Evolutionary conservation across 2,329 filamentous ascomycete species (phyloP).

Genomic region (Verticillium zaregamsianum): DNA sequence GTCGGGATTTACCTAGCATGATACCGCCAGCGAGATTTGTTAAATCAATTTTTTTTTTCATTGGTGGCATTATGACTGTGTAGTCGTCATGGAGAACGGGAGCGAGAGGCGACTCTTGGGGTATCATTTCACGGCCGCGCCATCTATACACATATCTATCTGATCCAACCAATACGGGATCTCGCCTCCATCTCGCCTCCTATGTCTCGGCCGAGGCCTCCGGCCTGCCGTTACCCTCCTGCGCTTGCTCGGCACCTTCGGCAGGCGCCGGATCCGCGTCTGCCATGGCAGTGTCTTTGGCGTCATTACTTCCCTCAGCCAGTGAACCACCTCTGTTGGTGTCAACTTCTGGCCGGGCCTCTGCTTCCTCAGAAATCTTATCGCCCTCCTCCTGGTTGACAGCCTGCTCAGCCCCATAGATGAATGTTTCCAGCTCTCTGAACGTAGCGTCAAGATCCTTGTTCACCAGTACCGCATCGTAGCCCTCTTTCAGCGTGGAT

Average conservation of each 20-base stretch:
- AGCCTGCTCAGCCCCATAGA: slow-evolving; percentile 2
- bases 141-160: background rate
- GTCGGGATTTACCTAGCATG: background rate
- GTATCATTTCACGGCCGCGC: background rate
- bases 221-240: background rate
- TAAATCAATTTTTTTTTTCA: background rate
- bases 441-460: slow-evolving; percentile 10
- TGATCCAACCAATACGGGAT: background rate
- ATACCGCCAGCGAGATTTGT: background rate
- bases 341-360: background rate
- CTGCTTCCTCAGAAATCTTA: background rate
- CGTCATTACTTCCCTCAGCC: background rate
- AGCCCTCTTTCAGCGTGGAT: slow-evolving; percentile 5
- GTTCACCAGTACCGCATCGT: slow-evolving; percentile 11
- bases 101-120: background rate
- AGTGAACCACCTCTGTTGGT: background rate
- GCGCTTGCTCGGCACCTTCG: background rate
- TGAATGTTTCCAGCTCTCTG: slow-evolving; percentile 6
- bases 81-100: background rate
- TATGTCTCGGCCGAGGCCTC: background rate
- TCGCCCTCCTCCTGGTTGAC: background rate
- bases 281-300: background rate
- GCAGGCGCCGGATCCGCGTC: background rate
- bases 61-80: background rate
- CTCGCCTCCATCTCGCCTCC: too few species aligned